Percentiles rank a stretch among this genome's conserved stretches.
phyloP scores from a whole-genome alignment of 345 rosid species.

The Gossypium turneri region DNA sequence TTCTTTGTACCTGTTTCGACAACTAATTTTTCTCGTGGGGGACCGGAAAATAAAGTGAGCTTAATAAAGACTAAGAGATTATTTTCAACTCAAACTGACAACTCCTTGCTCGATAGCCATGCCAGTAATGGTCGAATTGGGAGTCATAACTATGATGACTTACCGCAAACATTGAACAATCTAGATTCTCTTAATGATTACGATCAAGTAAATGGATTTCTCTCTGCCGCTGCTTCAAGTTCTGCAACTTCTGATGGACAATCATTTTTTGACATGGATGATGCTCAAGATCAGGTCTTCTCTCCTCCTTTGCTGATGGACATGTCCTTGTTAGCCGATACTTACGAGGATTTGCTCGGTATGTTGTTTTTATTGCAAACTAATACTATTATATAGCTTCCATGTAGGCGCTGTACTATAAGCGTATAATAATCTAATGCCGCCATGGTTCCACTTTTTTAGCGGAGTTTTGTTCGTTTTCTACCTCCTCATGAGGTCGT shows the following conservation, averaged over 20 bases:
- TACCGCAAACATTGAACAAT: conserved; percentile 59
- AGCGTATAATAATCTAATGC: too few species aligned
- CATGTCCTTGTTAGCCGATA: conserved; percentile 58
- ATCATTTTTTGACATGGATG: conserved; percentile 63
- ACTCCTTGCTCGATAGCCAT: conserved; percentile 40
- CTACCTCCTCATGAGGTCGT: not conserved
- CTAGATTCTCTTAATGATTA: conserved; percentile 61
- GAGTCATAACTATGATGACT: conserved; percentile 48
- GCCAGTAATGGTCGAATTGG: conserved; percentile 36
- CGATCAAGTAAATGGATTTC: conserved; percentile 69
- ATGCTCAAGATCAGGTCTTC: conserved; percentile 65
- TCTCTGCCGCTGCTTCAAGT: conserved; percentile 61
- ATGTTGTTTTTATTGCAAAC: conserved; percentile 23
- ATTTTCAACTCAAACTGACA: conserved; percentile 47
- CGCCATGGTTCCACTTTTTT: not conserved
- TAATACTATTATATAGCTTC: not conserved
- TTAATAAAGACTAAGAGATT: conserved; percentile 48
- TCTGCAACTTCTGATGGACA: conserved; percentile 53
- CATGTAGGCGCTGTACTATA: not conserved
- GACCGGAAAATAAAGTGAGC: conserved; percentile 49
- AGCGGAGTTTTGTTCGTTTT: not conserved
- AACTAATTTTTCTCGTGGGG: conserved; percentile 48
- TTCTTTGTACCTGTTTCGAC: conserved; percentile 75
- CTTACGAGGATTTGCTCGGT: conserved; percentile 97
- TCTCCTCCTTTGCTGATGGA: conserved; percentile 94